Evolutionary conservation across 306 rosid species (phyloP).

Genomic region (Adenanthera pavonina): DNA sequence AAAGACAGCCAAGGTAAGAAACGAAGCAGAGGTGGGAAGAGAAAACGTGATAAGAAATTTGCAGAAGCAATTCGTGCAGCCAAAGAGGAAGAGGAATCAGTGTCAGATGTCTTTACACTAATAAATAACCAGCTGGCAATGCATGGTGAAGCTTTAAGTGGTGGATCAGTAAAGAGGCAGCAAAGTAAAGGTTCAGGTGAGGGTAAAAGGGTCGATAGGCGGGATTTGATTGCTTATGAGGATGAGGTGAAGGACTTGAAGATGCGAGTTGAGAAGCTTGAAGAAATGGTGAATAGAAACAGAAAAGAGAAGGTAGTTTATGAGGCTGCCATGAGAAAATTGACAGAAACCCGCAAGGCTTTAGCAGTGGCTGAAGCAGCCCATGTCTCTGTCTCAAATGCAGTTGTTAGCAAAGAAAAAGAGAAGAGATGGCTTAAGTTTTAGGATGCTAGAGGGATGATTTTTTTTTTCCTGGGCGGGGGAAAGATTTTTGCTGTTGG

Average conservation of each 20-base stretch:
- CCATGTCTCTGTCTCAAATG: conserved; percentile 85
- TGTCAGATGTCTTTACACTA: conserved; percentile 75
- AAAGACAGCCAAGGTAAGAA: conserved; percentile 58
- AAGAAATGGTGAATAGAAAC: conserved; percentile 83
- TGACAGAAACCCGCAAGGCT: conserved; percentile 77
- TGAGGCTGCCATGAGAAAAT: conserved; percentile 82
- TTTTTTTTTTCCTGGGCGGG: neutral
- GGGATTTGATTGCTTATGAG: conserved; percentile 68
- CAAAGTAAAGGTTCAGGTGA: conserved; percentile 62
- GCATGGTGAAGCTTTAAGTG: conserved; percentile 58
- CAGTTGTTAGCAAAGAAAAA: conserved; percentile 82
- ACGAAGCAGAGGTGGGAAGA: conserved; percentile 89
- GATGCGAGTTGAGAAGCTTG: conserved; percentile 71
- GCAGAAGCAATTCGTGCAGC: conserved; percentile 67
- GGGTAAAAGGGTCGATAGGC: conserved; percentile 74
- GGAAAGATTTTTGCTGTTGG: conserved; percentile 10
- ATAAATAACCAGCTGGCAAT: conserved; percentile 82
- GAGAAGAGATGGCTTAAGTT: conserved; percentile 96
- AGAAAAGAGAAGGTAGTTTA: conserved; percentile 79
- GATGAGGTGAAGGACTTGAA: conserved; percentile 86
- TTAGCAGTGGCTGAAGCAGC: conserved; percentile 73
- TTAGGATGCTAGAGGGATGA: conserved; percentile 45
- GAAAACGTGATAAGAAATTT: conserved; percentile 86
- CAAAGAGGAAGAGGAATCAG: conserved; percentile 63
- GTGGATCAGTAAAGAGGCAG: conserved; percentile 63